These are phyloP conservation scores for Ophiognomonia clavigignenti-juglandacearum DNA, from an alignment of 2,329 filamentous ascomycete genomes.

Conservation along the genomic window DNA sequence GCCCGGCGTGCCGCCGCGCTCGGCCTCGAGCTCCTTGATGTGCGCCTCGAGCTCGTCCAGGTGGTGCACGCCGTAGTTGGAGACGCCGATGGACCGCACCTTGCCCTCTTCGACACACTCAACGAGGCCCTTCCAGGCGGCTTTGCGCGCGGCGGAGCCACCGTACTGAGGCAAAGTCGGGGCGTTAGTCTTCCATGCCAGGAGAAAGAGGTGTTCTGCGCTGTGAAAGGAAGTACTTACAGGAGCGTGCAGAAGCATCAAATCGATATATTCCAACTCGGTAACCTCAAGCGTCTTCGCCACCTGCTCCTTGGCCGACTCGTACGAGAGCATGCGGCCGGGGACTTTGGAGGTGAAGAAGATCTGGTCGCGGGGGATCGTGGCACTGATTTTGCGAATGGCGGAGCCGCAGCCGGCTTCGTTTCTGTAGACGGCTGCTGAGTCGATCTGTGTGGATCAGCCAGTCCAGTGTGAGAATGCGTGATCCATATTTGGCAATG, in stretches of 20 bases:
- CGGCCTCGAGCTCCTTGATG: constrained; percentile 56
- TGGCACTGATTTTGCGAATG: constrained; percentile 32
- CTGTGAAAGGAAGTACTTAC: no score
- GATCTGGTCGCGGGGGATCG: constrained; percentile 40
- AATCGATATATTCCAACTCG: constrained; percentile 61
- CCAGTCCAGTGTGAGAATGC: neutral
- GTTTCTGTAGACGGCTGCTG: constrained; percentile 47
- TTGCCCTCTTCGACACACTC: constrained; percentile 58
- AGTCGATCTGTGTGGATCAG: constrained; percentile 42
- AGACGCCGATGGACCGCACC: constrained; percentile 57
- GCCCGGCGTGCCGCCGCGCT: constrained; percentile 55
- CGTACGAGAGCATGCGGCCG: constrained; percentile 47
- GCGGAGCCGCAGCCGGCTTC: constrained; percentile 43
- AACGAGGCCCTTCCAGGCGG: constrained; percentile 58
- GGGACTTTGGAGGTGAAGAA: constrained; percentile 55
- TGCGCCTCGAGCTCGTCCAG: constrained; percentile 55
- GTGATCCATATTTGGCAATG: no score
- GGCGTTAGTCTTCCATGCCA: no score
- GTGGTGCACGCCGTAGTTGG: constrained; percentile 61
- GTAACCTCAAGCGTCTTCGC: constrained; percentile 57
- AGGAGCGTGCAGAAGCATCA: constrained; percentile 59
- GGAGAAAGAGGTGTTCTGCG: no score
- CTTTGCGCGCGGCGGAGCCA: constrained; percentile 50
- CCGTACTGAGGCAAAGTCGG: no score
- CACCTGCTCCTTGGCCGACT: constrained; percentile 59